Evolutionary conservation across 2,329 filamentous ascomycete genomes (phyloP).

Genomic region (Penicillium decumbens): DNA sequence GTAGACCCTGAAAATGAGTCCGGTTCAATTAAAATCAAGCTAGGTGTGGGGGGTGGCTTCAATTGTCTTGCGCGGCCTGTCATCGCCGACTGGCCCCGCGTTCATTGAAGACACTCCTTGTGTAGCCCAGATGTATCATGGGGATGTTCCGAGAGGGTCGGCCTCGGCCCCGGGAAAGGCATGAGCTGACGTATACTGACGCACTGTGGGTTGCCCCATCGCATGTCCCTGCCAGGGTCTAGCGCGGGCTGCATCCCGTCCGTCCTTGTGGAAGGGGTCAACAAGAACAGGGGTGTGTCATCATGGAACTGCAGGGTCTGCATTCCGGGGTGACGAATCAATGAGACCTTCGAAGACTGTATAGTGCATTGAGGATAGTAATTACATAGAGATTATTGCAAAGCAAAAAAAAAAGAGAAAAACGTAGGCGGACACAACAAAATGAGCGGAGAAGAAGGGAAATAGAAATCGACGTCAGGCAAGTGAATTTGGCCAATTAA

Average conservation of each 20-base stretch:
- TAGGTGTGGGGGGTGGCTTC: background rate
- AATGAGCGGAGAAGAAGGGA: background rate
- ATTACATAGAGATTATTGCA: background rate
- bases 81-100: background rate
- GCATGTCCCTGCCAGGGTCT: constrained; percentile 8
- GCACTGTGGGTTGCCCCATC: constrained; percentile 2
- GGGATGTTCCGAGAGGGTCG: background rate
- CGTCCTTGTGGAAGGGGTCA: constrained; percentile 8
- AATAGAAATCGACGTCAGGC: background rate
- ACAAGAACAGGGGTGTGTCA: constrained; percentile 2
- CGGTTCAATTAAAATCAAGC: background rate
- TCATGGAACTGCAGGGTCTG: background rate
- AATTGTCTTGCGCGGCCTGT: background rate
- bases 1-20: constrained; percentile 6
- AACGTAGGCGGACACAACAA: background rate
- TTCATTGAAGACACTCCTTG: background rate
- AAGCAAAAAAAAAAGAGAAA: background rate
- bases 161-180: constrained; percentile 4
- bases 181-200: constrained; percentile 19
- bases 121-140: constrained; percentile 5
- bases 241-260: constrained; percentile 8
- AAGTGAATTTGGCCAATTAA: background rate
- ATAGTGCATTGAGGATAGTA: background rate
- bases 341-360: constrained; percentile 4
- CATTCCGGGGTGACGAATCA: constrained; percentile 19